Base-by-base conservation (phyloP, 805 yeast genomes). In the Schizosaccharomyces cryophilus region DNA sequence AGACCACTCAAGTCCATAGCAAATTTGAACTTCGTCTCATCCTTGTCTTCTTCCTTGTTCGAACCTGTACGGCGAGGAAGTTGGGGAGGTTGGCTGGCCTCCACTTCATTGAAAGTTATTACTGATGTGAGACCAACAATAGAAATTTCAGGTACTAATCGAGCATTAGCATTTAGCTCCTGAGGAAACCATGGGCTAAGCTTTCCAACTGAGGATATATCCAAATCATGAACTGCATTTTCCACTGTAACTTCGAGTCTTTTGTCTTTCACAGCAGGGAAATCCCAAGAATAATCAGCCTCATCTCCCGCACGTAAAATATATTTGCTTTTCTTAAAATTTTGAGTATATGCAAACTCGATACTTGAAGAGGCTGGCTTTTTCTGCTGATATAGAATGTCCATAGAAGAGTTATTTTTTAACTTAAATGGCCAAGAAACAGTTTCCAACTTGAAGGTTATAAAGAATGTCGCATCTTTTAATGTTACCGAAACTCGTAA, bases 341-440 rank as follows among this genome's bases (percentile, higher is more conserved):
- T 9, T 45, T 45, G 51, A 24, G 26, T n/a, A n/a, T 19, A 45
- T 24, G 9, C 13, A 4, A 13, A 4, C 7, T 45, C 51, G 13
- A 2, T 7, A n/a, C 26, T 19, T 45, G 9, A n/a, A 19, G 51
- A 24, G 24, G 7, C 56, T 1, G 96, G 96, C 71, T 88, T 85
- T 60, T 85, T 78, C 68, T 93, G 98, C 69, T 84, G 89, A 64
- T 93, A 80, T 59, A 82, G 78, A 67, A 90, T 87, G 66, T 87
- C 96, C 19, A 79, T 73, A 64, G 87, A 87, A 68, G 93, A 86
- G 71, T 87, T 88, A 69, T 93, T 93, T 64, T 96, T 75, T 48
- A 93, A 81, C 0, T 96, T 86, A 69, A 74, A 93, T 11, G 98
- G 99, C 99, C 99, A 93, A 62, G 78, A 75, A 63, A 81, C 78